Percentiles rank a stretch among this genome's conserved stretches.
Conservation (phyloP, 352 stramenopile species). For the Phytophthora melonis region DNA sequence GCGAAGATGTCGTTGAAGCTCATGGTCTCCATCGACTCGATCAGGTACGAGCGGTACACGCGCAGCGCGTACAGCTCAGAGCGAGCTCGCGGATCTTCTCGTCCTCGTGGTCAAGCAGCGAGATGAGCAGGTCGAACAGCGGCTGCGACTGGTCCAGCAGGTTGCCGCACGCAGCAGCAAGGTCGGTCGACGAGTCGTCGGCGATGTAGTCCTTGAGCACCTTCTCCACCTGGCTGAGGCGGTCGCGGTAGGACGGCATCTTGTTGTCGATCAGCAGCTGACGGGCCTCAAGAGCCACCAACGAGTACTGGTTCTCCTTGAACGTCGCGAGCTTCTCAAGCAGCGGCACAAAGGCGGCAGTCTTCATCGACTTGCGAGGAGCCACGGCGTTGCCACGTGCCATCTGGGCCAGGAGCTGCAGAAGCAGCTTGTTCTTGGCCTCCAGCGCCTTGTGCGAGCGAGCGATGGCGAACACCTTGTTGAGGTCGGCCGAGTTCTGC, state of each 20-base stretch:
- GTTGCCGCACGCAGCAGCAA: slow-evolving; percentile 63
- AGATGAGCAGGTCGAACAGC: slow-evolving; percentile 88
- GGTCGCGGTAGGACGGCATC: slow-evolving; percentile 95
- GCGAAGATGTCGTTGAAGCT: slow-evolving; percentile 71
- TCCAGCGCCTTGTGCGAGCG: slow-evolving; percentile 93
- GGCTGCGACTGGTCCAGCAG: slow-evolving; percentile 88
- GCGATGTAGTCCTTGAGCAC: slow-evolving; percentile 78
- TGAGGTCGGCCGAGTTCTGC: slow-evolving; percentile 89
- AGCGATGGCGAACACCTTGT: slow-evolving; percentile 89
- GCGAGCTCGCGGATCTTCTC: slow-evolving; percentile 71
- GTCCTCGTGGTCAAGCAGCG: slow-evolving; percentile 79
- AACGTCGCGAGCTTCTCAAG: slow-evolving; percentile 90
- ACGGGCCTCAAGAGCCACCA: slow-evolving; percentile 94
- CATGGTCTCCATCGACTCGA: slow-evolving; percentile 86
- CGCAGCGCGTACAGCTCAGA: slow-evolving; percentile 86
- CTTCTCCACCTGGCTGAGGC: slow-evolving; percentile 82
- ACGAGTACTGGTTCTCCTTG: slow-evolving; percentile 93
- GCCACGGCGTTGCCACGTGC: slow-evolving; percentile 41
- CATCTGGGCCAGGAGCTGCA: slow-evolving; percentile 76
- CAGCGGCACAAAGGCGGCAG: slow-evolving; percentile 78
- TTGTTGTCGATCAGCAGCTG: slow-evolving; percentile 97
- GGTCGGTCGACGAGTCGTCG: slow-evolving; percentile 51
- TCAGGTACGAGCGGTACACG: slow-evolving; percentile 89
- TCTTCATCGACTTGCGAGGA: slow-evolving; percentile 66
- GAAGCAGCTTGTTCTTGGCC: slow-evolving; percentile 84